Percentiles rank a stretch among this genome's conserved stretches.
phyloP scores from a whole-genome alignment of 2,329 filamentous ascomycete genomes.

The Calonectria naviculata region DNA sequence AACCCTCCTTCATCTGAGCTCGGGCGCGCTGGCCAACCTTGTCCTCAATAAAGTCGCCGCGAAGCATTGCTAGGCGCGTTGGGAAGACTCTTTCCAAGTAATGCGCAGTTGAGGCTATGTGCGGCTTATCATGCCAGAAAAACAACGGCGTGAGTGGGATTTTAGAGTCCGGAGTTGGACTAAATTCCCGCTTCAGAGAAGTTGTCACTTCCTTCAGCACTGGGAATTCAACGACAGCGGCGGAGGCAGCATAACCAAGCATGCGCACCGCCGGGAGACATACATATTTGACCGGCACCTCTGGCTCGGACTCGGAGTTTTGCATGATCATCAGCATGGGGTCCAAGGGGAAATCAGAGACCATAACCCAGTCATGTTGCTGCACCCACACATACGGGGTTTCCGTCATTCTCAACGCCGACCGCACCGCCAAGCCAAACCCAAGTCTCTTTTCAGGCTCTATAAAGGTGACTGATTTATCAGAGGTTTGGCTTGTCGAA shows the following conservation, averaged over 20 bases:
- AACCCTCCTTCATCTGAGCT: constrained; percentile 66
- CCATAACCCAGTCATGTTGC: constrained; percentile 67
- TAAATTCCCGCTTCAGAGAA: constrained; percentile 55
- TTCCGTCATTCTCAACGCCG: constrained; percentile 56
- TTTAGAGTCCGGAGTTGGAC: not conserved
- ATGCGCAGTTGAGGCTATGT: constrained; percentile 60
- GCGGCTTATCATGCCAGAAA: constrained; percentile 70
- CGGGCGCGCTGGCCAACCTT: constrained; percentile 65
- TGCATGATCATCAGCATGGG: constrained; percentile 60
- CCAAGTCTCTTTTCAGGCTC: constrained; percentile 61
- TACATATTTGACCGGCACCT: constrained; percentile 60
- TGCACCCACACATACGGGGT: constrained; percentile 68
- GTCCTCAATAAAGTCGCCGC: constrained; percentile 68
- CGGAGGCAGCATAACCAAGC: constrained; percentile 60
- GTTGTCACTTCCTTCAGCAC: constrained; percentile 54
- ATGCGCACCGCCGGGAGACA: constrained; percentile 64
- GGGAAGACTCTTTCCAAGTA: constrained; percentile 63
- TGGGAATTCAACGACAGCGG: constrained; percentile 56
- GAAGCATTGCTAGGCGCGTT: constrained; percentile 58
- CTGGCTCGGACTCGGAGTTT: constrained; percentile 40
- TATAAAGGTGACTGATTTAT: constrained; percentile 58
- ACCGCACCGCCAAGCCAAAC: constrained; percentile 65
- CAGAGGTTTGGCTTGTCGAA: constrained; percentile 46
- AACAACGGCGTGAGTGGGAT: constrained; percentile 65
- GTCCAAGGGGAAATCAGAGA: constrained; percentile 55